Conservation (phyloP, 306 rosid genomes). For the Hylodesmum podocarpum region DNA sequence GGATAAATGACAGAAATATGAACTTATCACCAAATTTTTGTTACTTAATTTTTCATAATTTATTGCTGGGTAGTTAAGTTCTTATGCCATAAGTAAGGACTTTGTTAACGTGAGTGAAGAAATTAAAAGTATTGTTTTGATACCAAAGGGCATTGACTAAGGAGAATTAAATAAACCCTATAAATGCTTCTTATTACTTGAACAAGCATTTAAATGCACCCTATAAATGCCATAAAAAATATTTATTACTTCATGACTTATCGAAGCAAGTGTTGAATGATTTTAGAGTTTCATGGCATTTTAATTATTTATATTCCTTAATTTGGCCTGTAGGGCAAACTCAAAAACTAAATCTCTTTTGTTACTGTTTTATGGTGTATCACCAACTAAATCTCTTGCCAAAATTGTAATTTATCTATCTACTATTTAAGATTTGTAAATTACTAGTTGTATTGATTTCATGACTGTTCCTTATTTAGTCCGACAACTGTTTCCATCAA, state of each 20-base stretch:
- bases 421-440: neutral
- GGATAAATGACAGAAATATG: neutral
- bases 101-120: neutral
- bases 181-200: neutral
- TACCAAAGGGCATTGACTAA: neutral
- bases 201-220: neutral
- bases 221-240: neutral
- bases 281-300: neutral
- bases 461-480: neutral
- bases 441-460: conserved; percentile 12
- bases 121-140: neutral
- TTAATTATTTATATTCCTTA: neutral
- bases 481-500: conserved; percentile 12
- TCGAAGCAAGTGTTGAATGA: neutral
- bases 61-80: neutral
- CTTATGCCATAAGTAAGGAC: neutral
- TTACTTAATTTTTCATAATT: neutral
- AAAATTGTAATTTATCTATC: neutral
- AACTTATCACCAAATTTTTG: neutral
- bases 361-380: neutral
- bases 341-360: neutral
- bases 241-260: neutral
- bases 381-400: neutral
- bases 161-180: neutral
- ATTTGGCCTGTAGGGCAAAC: neutral